Evolutionary conservation across 2,329 filamentous ascomycete species (phyloP), one percentile per base, ranked within the genome.

Genomic region (Aplosporella prunicola): DNA sequence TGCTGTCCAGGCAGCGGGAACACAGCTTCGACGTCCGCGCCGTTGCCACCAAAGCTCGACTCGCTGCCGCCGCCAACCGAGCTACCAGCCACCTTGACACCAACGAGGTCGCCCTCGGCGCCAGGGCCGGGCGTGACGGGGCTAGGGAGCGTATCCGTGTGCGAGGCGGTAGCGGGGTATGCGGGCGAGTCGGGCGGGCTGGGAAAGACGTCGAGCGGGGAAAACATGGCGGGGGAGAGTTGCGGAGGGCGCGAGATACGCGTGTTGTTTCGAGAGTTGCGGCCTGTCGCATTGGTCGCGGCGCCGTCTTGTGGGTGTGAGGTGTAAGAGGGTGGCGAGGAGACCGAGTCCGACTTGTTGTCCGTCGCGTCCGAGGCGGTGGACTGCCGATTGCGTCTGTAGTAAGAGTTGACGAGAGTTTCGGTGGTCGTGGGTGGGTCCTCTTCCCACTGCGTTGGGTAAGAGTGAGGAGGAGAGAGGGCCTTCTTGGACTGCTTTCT

Each of bases 61-160:
- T 58, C 57, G 38, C 58, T 61, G 4, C 33, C 31, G 18, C 36
- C 23, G 16, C n/a, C n/a, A 8, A 40, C 32, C 5, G 37, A 33
- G 24, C 31, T 40, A 35, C 47, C 51, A 6, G 56, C 57, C 9
- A 60, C 57, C 39, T 58, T 58, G 20, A 60, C 55, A 9, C 45
- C 38, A 28, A 39, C 10, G 8, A 58, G 42, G 18, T 53, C 55
- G 10, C 35, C 39, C 20, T 56, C 54, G 4, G 44, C 34, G 13
- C 50, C 50, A 17, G 48, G 45, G 9, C 52, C 51, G 4, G 58
- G 58, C 1, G 58, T 60, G n/a, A 57, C 40, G 0, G 57, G 58
- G 1, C 56, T 60, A 9, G 58, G 55, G 1, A 59, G 44, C 50
- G 54, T 29, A 17, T 35, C 37, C 5, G 22, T 40, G n/a, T 29